phyloP scores from a whole-genome alignment of 805 yeast species.

The Pichia occidentalis region DNA sequence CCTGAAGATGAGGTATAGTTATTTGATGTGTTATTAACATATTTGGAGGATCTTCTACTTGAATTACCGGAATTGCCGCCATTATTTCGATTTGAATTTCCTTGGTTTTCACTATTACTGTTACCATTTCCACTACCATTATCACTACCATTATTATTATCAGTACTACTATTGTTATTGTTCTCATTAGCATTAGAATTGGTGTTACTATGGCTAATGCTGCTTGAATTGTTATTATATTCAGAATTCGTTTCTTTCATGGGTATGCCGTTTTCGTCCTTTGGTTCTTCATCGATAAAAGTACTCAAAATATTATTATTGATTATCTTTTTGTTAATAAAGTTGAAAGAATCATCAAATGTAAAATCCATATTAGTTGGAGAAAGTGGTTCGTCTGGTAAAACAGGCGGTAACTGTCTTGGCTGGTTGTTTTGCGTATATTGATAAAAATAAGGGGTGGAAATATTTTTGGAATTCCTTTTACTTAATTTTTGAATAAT shows the following conservation, averaged over 20 bases:
- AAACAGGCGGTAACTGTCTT: conserved; percentile 3
- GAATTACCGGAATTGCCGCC: too few species aligned
- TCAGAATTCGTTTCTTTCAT: not conserved
- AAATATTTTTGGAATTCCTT: conserved; percentile 6
- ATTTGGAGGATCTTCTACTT: too few species aligned
- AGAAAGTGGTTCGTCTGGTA: too few species aligned
- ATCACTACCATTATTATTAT: not conserved
- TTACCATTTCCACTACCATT: too few species aligned
- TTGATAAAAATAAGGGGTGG: conserved; percentile 12
- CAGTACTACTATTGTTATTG: not conserved
- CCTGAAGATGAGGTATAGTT: not conserved
- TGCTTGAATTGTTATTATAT: not conserved
- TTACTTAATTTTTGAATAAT: conserved; percentile 7
- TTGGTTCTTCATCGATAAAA: not conserved
- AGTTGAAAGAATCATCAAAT: conserved; percentile 8
- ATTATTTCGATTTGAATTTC: too few species aligned
- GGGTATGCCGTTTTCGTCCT: not conserved
- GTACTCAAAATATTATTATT: not conserved
- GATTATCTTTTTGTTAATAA: not conserved
- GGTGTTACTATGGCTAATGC: not conserved
- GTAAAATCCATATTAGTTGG: too few species aligned
- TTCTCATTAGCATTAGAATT: not conserved
- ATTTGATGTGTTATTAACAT: too few species aligned
- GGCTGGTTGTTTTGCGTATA: conserved; percentile 7
- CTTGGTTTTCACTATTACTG: too few species aligned